phyloP scores from a whole-genome alignment of 1,284 basidiomycete genomes.

The Ganoderma meredithae region DNA sequence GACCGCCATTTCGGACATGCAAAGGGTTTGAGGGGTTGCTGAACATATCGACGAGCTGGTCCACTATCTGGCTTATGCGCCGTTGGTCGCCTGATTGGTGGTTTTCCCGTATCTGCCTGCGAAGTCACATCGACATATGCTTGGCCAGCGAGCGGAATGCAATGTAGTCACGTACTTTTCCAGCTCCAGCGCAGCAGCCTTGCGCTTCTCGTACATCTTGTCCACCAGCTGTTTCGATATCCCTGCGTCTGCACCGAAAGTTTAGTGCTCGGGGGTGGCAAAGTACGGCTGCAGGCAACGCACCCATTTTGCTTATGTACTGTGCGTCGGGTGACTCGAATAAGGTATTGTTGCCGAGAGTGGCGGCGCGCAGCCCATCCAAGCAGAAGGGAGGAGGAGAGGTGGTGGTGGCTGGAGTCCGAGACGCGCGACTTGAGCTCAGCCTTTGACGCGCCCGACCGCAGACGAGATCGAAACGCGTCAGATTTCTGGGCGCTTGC shows the following conservation, averaged over 20 bases:
- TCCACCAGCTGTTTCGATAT: slow-evolving; percentile 81
- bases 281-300: slow-evolving; percentile 6
- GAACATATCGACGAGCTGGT: slow-evolving; percentile 95
- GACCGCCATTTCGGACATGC: slow-evolving; percentile 92
- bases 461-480: slow-evolving; percentile 16
- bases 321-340: slow-evolving; percentile 1
- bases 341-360: slow-evolving; percentile 12
- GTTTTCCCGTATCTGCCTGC: slow-evolving; percentile 84
- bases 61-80: slow-evolving; percentile 88
- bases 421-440: slow-evolving; percentile 24
- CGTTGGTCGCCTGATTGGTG: slow-evolving; percentile 82
- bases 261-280: slow-evolving; percentile 11
- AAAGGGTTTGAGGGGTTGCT: slow-evolving; percentile 80
- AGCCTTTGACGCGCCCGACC: slow-evolving; percentile 16
- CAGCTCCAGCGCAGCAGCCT: slow-evolving; percentile 93
- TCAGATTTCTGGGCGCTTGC: slow-evolving; percentile 20
- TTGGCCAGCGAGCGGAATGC: slow-evolving; percentile 9
- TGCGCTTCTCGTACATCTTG: slow-evolving; percentile 95
- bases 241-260: slow-evolving; percentile 57
- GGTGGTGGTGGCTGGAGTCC: slow-evolving; percentile 24
- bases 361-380: slow-evolving; percentile 20
- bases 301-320: slow-evolving; percentile 28
- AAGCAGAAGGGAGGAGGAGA: slow-evolving; percentile 14
- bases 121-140: slow-evolving; percentile 37
- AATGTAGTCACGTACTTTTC: slow-evolving; percentile 73